Percentiles rank a stretch among this genome's conserved stretches.
phyloP scores from a whole-genome alignment of 371 early-diverging fungal genomes.

The Conidiobolus incongruus region DNA sequence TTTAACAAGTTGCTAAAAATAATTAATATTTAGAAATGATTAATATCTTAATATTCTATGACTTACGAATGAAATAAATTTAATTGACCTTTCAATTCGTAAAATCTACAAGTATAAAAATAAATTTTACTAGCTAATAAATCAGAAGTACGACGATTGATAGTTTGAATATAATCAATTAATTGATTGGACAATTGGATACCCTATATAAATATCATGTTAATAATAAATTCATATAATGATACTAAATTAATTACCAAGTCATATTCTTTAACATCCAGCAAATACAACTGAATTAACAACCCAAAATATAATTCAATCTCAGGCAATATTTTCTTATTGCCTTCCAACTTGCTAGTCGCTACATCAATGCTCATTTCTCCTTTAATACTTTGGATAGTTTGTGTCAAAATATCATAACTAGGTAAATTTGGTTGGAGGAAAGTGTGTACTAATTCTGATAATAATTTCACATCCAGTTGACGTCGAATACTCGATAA shows the following conservation, averaged over 20 bases:
- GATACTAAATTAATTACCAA: slow-evolving; percentile 23
- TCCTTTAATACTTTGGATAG: too few species aligned
- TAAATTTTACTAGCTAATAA: slow-evolving; percentile 69
- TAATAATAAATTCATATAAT: not conserved
- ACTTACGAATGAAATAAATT: slow-evolving; percentile 54
- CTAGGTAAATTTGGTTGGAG: slow-evolving; percentile 29
- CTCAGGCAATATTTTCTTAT: too few species aligned
- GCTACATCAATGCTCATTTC: too few species aligned
- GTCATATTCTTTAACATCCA: slow-evolving; percentile 50
- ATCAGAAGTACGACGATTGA: slow-evolving; percentile 80
- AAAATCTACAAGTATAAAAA: slow-evolving; percentile 80
- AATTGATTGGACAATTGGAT: slow-evolving; percentile 33
- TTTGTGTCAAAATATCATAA: too few species aligned
- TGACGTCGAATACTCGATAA: slow-evolving; percentile 57
- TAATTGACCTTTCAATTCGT: slow-evolving; percentile 44
- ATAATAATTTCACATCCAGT: slow-evolving; percentile 24
- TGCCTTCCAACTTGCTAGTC: too few species aligned
- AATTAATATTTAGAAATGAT: too few species aligned
- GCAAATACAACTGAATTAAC: slow-evolving; percentile 49
- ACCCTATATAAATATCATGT: slow-evolving; percentile 26
- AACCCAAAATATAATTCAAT: slow-evolving; percentile 64
- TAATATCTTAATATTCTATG: not conserved
- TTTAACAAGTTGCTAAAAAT: slow-evolving; percentile 36
- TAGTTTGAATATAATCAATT: slow-evolving; percentile 25
- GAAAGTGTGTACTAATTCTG: slow-evolving; percentile 32